Evolutionary conservation across 2,329 filamentous ascomycete genomes (phyloP).

Genomic region (Akanthomyces lecanii): DNA sequence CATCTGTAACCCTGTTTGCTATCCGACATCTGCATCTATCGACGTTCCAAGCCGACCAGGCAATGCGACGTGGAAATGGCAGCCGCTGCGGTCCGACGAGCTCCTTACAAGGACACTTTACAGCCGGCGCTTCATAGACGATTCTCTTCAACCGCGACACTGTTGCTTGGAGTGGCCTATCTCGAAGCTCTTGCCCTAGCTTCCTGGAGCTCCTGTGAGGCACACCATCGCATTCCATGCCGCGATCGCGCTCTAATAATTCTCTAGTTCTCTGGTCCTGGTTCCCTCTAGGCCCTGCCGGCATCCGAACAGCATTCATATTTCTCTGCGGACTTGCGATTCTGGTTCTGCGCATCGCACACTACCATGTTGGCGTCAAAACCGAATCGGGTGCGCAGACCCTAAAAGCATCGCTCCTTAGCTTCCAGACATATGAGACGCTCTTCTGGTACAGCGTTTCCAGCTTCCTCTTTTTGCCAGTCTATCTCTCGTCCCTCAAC

Average conservation of each 20-base stretch:
- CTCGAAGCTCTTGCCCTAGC: constrained; percentile 66
- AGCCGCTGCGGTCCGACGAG: constrained; percentile 49
- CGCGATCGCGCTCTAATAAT: constrained; percentile 15
- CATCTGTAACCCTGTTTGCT: not conserved
- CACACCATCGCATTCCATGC: not conserved
- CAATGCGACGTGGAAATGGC: constrained; percentile 49
- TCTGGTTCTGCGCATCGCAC: constrained; percentile 80
- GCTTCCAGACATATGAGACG: constrained; percentile 62
- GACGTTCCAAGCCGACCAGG: constrained; percentile 27
- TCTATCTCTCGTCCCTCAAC: constrained; percentile 71
- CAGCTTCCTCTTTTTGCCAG: constrained; percentile 72
- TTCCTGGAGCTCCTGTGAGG: constrained; percentile 63
- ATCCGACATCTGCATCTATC: constrained; percentile 18
- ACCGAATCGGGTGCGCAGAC: constrained; percentile 64
- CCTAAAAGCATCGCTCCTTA: constrained; percentile 54
- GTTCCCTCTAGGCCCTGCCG: constrained; percentile 75
- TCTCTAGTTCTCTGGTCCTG: constrained; percentile 74
- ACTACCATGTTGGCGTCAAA: constrained; percentile 70
- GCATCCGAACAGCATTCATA: constrained; percentile 69
- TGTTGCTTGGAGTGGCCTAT: constrained; percentile 70
- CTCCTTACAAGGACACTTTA: constrained; percentile 80
- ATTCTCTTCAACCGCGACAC: constrained; percentile 72
- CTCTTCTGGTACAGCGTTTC: constrained; percentile 73
- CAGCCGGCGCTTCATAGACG: constrained; percentile 83
- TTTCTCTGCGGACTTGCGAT: constrained; percentile 73